These are phyloP conservation scores for Scedosporium apiospermum DNA, from an alignment of 2,329 filamentous ascomycete species.

Conservation along the genomic window DNA sequence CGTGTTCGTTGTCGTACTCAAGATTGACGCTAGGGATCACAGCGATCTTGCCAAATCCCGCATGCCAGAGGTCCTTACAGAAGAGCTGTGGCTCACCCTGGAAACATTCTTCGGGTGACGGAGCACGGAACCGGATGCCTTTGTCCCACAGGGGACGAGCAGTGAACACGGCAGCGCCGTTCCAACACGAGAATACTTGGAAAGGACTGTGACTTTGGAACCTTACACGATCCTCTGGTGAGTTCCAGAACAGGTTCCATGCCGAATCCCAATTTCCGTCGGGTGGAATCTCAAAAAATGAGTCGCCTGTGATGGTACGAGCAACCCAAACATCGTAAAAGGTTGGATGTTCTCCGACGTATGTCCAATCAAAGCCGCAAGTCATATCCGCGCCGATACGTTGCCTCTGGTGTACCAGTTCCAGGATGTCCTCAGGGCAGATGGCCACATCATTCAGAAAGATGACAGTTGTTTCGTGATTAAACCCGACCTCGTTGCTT, in stretches of 20 bases:
- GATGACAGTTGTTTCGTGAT: constrained; percentile 31
- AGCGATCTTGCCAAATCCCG: constrained; percentile 41
- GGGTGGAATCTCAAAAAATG: constrained; percentile 42
- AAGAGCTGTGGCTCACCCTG: constrained; percentile 47
- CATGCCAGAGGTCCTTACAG: constrained; percentile 46
- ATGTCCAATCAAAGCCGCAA: constrained; percentile 51
- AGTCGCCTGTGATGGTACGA: constrained; percentile 39
- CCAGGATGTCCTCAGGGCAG: constrained; percentile 46
- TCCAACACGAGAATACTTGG: constrained; percentile 54
- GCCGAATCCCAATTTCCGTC: constrained; percentile 39
- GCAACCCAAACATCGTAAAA: constrained; percentile 52
- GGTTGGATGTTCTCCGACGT: constrained; percentile 28
- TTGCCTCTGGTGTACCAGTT: constrained; percentile 38
- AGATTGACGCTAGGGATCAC: constrained; percentile 47
- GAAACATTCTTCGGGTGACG: constrained; percentile 32
- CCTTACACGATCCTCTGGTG: constrained; percentile 22
- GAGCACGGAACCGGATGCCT: constrained; percentile 34
- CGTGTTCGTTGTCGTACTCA: constrained; percentile 39
- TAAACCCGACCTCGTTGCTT: constrained; percentile 14
- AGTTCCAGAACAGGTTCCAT: constrained; percentile 44
- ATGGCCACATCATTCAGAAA: constrained; percentile 46
- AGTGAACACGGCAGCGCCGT: constrained; percentile 40
- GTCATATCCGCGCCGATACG: constrained; percentile 41
- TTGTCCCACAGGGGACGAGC: constrained; percentile 35
- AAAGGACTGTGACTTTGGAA: constrained; percentile 33